Percentiles rank a stretch among this genome's conserved stretches.
These are phyloP conservation scores for Coemansia sp. DNA, from an alignment of 192 early-diverging fungal genomes.

Conservation along the genomic window DNA sequence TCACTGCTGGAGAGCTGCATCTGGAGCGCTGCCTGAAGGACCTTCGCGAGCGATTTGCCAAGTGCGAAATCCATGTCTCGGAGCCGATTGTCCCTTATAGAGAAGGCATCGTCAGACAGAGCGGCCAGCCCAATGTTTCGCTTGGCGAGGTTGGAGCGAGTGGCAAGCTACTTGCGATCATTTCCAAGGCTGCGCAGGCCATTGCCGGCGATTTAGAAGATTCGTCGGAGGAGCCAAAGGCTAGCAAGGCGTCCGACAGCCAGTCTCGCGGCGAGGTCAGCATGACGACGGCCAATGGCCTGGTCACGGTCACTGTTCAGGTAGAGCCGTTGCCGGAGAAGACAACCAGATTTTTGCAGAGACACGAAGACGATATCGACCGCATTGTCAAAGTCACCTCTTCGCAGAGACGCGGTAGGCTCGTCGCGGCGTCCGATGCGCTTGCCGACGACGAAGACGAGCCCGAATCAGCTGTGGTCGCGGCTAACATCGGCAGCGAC, in stretches of 20 bases:
- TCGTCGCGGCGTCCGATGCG: constrained; percentile 31
- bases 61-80: constrained; percentile 90
- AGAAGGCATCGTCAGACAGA: constrained; percentile 76
- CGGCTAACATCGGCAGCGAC: background rate
- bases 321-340: constrained; percentile 48
- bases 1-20: constrained; percentile 96
- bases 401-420: constrained; percentile 28
- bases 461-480: constrained; percentile 5
- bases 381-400: constrained; percentile 30
- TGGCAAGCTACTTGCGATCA: constrained; percentile 38
- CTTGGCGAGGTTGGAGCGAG: constrained; percentile 39
- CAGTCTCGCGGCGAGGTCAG: constrained; percentile 41
- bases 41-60: constrained; percentile 89
- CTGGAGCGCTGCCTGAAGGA: constrained; percentile 94
- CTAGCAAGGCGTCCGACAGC: constrained; percentile 19
- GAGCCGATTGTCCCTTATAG: constrained; percentile 96
- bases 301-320: constrained; percentile 37
- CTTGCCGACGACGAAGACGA: constrained; percentile 16
- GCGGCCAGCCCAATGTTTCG: constrained; percentile 32
- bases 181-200: constrained; percentile 13
- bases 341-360: constrained; percentile 32
- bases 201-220: background rate
- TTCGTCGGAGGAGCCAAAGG: constrained; percentile 8
- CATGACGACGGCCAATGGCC: constrained; percentile 44
- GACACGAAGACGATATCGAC: constrained; percentile 43